These are phyloP conservation scores for Phyllosticta capitalensis DNA, from an alignment of 2,329 filamentous ascomycete species.

Conservation along the genomic window DNA sequence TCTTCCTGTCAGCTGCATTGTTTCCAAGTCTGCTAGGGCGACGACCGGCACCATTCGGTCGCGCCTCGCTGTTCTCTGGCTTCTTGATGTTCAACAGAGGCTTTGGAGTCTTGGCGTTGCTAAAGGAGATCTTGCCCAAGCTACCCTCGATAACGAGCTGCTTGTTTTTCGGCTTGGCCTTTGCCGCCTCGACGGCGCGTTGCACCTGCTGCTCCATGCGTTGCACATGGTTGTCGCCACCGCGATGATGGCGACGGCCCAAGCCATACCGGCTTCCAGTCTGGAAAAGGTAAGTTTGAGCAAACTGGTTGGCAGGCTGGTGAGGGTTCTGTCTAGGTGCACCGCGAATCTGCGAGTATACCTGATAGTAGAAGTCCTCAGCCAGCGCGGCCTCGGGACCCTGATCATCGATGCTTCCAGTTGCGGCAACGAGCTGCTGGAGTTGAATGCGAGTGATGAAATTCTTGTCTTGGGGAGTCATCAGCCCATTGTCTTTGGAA, in stretches of 20 bases:
- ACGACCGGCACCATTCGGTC: constrained; percentile 38
- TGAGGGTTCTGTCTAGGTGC: constrained; percentile 83
- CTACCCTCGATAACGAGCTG: constrained; percentile 94
- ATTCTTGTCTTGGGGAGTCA: constrained; percentile 99
- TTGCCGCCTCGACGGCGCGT: constrained; percentile 90
- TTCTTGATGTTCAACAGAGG: constrained; percentile 93
- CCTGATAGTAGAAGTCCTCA: constrained; percentile 98
- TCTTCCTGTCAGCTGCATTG: constrained; percentile 67
- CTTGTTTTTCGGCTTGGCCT: constrained; percentile 95
- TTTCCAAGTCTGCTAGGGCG: constrained; percentile 38
- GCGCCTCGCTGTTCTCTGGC: constrained; percentile 57
- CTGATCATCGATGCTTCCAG: constrained; percentile 73
- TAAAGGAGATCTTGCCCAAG: constrained; percentile 96
- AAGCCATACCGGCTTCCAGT: constrained; percentile 75
- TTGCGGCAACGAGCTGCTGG: constrained; percentile 88
- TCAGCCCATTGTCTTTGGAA: constrained; percentile 89
- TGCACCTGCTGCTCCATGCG: constrained; percentile 99
- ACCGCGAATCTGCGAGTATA: constrained; percentile 87
- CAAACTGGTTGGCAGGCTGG: constrained; percentile 90
- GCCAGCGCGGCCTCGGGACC: constrained; percentile 70
- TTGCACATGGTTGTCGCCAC: constrained; percentile 93
- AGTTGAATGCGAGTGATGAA: constrained; percentile 97
- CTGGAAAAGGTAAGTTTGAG: constrained; percentile 94
- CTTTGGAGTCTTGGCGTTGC: constrained; percentile 95
- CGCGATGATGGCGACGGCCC: constrained; percentile 61